These are phyloP conservation scores for Aspergillus bertholletiae DNA, from an alignment of 495 filamentous ascomycete species.

Conservation along the genomic window DNA sequence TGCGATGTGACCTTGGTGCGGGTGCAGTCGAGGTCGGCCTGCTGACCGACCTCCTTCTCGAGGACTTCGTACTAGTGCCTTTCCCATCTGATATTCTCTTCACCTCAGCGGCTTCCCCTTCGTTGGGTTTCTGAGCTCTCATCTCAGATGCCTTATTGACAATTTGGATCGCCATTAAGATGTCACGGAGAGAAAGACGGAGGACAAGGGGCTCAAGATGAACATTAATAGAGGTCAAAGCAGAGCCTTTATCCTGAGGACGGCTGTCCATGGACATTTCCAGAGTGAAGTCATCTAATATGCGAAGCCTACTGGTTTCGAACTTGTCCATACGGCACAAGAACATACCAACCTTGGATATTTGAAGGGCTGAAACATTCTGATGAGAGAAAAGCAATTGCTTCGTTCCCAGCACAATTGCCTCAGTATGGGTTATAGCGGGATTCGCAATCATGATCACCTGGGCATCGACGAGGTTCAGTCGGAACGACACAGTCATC, in stretches of 20 bases:
- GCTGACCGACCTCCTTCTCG: conserved; percentile 57
- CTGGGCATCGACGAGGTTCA: conserved; percentile 93
- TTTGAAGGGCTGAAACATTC: conserved; percentile 87
- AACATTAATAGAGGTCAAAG: conserved; percentile 73
- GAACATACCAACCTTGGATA: conserved; percentile 95
- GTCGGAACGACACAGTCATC: conserved; percentile 81
- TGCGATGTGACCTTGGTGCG: conserved; percentile 38
- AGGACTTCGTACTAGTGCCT: conserved; percentile 43
- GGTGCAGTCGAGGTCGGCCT: conserved; percentile 57
- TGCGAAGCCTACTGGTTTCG: conserved; percentile 78
- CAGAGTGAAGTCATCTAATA: conserved; percentile 92
- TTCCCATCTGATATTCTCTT: conserved; percentile 68
- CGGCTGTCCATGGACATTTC: conserved; percentile 83
- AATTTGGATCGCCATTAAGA: conserved; percentile 89
- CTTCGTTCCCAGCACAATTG: conserved; percentile 92
- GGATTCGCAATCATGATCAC: conserved; percentile 95
- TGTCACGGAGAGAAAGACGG: conserved; percentile 87
- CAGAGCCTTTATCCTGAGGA: conserved; percentile 59
- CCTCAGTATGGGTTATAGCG: conserved; percentile 81
- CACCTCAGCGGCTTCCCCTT: conserved; percentile 49
- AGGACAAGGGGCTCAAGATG: conserved; percentile 93
- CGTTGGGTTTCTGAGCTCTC: conserved; percentile 47
- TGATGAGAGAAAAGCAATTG: conserved; percentile 90
- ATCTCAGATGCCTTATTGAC: conserved; percentile 89
- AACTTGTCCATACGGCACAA: conserved; percentile 97